Evolutionary conservation across 2,329 filamentous ascomycete genomes (phyloP), one percentile per base, ranked within the genome.

Genomic region (Nemania diffusa): DNA sequence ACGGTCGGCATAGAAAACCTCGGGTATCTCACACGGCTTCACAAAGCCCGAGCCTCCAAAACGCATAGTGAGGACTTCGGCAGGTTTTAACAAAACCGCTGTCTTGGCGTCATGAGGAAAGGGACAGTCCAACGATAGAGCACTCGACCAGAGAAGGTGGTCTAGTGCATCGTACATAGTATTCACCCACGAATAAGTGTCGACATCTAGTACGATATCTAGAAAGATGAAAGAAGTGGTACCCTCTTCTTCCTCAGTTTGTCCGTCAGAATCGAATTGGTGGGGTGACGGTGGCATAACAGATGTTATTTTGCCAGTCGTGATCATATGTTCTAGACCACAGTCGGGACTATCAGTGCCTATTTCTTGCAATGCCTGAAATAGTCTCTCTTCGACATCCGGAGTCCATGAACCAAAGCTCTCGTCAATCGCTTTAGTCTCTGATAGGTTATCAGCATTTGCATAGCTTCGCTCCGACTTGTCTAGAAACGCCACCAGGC

Each of bases 401-500:
- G 80, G 80, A 63, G 83, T 81, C 22, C 78, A 75, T 8, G 80
- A 80, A 20, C 71, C 68, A 48, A 65, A 70, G 56, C 55, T 73
- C n/a, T 75, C 68, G 26, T 72, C 76, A 24, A 81, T 76, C 13
- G 79, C 76, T 34, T 79, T 69, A 13, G 74, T 76, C 46, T 82
- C 77, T 4, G 79, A 75, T 5, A 90, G 75, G 5, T 80, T 78
- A 62, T 87, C 85, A 24, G 83, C 83, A 0, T 84, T 86, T 15
- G 86, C 88, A 69, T 89, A 90, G 50, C 84, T 85, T 50, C 89
- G 83, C 27, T 90, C 85, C 0, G 88, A 88, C 9, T 77, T 79
- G 64, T 90, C 88, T 2, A 91, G 81, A 68, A 91, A 90, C 9
- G 87, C 88, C 80, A 91, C 84, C 5, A 91, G 76, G 15, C 88